Percentiles rank a stretch among this genome's conserved stretches.
Conservation (phyloP, 345 rosid genomes). For the Theobroma cacao region DNA sequence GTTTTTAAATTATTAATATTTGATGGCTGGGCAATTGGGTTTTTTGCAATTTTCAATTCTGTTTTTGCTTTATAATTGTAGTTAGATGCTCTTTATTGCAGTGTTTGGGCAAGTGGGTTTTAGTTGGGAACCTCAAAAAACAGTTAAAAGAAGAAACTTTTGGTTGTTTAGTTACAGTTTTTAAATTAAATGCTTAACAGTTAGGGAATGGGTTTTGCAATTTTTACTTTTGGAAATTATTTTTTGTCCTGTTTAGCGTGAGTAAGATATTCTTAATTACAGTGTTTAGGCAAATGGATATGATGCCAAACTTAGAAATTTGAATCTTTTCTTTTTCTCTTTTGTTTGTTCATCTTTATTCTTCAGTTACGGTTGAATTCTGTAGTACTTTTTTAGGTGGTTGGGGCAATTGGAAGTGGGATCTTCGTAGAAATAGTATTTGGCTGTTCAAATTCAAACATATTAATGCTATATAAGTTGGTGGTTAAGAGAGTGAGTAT, state of each 20-base stretch:
- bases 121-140: background rate
- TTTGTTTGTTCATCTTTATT: background rate
- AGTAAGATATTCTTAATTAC: background rate
- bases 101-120: constrained; percentile 10
- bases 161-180: background rate
- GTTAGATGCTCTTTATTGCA: background rate
- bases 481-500: background rate
- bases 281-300: background rate
- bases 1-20: background rate
- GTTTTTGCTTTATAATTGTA: constrained; percentile 4
- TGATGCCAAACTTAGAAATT: constrained; percentile 6
- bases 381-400: background rate
- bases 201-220: background rate
- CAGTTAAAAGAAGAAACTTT: constrained; percentile 4
- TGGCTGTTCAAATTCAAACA: background rate
- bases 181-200: background rate
- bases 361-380: background rate
- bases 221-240: background rate
- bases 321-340: background rate
- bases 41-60: constrained; percentile 6
- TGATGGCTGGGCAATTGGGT: constrained; percentile 58
- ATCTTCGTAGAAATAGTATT: background rate
- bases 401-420: background rate
- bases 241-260: background rate
- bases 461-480: background rate